Conservation (phyloP, 2,329 filamentous ascomycete species). For the Talaromyces atroroseus region DNA sequence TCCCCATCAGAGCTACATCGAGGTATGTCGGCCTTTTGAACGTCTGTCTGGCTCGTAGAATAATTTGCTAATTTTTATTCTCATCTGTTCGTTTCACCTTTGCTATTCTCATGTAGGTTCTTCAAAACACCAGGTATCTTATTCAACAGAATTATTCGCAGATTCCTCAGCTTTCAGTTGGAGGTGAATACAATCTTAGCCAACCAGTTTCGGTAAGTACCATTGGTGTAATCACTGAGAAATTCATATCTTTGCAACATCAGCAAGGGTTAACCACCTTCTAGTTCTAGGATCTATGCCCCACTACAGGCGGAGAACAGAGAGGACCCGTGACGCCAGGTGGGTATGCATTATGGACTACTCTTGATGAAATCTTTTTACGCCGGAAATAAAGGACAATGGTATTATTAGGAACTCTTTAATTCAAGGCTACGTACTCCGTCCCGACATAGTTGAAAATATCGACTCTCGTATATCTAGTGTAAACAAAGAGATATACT, state of each 20-base stretch:
- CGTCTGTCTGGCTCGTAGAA: background rate
- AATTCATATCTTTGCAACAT: background rate
- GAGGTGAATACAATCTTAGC: conserved; percentile 8
- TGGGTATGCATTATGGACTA: background rate
- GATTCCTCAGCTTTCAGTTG: conserved; percentile 24
- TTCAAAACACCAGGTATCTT: conserved; percentile 24
- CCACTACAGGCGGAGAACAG: background rate
- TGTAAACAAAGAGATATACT: too few relatives aligned
- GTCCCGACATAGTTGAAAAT: too few relatives aligned
- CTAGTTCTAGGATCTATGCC: background rate
- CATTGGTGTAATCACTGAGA: background rate
- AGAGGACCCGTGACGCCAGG: background rate
- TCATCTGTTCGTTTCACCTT: background rate
- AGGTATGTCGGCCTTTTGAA: conserved; percentile 1
- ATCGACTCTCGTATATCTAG: too few relatives aligned
- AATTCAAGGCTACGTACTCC: too few relatives aligned
- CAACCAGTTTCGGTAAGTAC: conserved; percentile 11
- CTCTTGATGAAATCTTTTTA: background rate
- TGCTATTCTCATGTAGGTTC: conserved; percentile 16
- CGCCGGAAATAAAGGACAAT: background rate
- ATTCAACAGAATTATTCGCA: conserved; percentile 24
- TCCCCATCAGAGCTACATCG: conserved; percentile 9
- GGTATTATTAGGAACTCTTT: too few relatives aligned
- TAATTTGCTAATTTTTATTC: background rate
- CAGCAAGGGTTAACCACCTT: background rate